Evolutionary conservation across 176 grass and related monocot species (phyloP), one percentile per base, ranked within the genome.

Genomic region (Tuctoria greenei): DNA sequence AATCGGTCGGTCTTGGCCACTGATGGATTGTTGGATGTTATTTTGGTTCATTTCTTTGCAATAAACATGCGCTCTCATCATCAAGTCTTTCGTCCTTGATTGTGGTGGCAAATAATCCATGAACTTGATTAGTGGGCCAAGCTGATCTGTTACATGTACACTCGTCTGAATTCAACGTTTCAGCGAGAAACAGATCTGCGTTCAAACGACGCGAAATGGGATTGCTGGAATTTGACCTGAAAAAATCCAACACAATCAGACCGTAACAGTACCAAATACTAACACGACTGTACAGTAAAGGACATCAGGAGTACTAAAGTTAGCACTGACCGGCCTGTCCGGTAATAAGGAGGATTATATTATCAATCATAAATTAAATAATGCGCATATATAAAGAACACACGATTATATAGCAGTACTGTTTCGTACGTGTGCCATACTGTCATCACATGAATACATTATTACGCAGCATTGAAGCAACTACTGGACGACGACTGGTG

Each of bases 401-500:
- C 21, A 26, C 55, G 55, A 58, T 58, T 58, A n/a, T n/a, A n/a
- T n/a, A n/a, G n/a, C n/a, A 62, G 25, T 42, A 26, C 66, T 66
- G 75, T 13, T 18, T 47, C 35, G 75, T 69, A 63, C 77, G 46
- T 38, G 38, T 59, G 85, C n/a, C 45, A 42, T 17, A 21, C 79
- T 87, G 85, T 38, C 73, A 76, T 8, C 15, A 50, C 73, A 57
- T 40, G 55, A 54, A 54, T 26, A 58, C 55, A 58, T 58, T 58
- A 58, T 58, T 58, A 26, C 1, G 79, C 18, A 38, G 73, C 69
- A 68, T 55, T 5, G 80, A 74, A 63, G 75, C 69, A 74, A 74
- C 61, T 41, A 65, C 34, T 0, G 28, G 61, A 57, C 73, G 66
- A 24, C 8, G 18, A 21, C 75, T 63, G 75, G 75, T 72, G 18